Conservation (phyloP, 148 eudicot genomes). For the Bassia scoparia region DNA sequence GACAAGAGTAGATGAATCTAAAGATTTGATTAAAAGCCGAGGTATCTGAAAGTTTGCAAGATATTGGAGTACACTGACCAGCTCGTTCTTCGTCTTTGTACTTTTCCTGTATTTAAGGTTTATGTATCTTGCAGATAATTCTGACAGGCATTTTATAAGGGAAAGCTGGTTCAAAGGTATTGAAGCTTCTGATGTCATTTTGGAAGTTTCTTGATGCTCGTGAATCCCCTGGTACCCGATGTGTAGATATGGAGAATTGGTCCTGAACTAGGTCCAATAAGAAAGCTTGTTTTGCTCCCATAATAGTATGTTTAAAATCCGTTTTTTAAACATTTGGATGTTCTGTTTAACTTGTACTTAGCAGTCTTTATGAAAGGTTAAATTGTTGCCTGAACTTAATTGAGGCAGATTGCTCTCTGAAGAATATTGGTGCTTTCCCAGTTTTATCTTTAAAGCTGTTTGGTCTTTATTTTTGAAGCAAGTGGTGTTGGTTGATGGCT, state of each 20-base stretch:
- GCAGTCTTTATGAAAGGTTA: neutral
- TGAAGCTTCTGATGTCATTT: constrained; percentile 91
- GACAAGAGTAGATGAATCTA: constrained; percentile 25
- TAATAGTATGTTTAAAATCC: constrained; percentile 71
- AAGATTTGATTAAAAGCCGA: constrained; percentile 33
- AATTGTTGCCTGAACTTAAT: neutral
- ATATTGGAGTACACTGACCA: neutral
- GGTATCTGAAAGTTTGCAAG: constrained; percentile 37
- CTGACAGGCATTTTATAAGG: constrained; percentile 91
- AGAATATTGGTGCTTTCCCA: too few species aligned
- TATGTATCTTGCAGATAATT: constrained; percentile 47
- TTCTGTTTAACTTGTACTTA: neutral
- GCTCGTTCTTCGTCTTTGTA: neutral
- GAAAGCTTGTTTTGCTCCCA: constrained; percentile 80
- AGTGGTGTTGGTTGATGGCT: neutral
- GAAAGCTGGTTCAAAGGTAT: constrained; percentile 84
- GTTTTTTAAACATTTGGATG: too few species aligned
- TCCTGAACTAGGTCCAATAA: constrained; percentile 63
- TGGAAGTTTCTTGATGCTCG: constrained; percentile 96
- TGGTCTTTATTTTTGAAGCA: constrained; percentile 4
- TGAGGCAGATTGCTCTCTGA: neutral
- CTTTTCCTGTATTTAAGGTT: neutral
- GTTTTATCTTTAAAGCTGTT: neutral
- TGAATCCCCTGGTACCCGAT: constrained; percentile 93
- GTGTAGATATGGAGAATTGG: constrained; percentile 93